Base-by-base conservation (phyloP, 805 yeast species). In the Pichia heedii region DNA sequence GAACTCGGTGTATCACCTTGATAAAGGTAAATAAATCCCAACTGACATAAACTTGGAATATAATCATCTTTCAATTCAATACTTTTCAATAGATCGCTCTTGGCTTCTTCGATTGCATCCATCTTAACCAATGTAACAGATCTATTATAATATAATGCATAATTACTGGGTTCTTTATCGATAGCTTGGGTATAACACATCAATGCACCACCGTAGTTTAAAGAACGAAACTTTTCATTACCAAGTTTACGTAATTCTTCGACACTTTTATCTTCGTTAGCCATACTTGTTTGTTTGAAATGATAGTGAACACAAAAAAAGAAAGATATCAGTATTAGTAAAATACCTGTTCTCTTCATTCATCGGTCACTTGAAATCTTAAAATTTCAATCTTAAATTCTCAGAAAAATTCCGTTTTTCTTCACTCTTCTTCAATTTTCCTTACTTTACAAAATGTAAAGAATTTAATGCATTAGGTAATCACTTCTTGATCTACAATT, bases 51-150 rank as follows among this genome's bases (percentile, higher is more conserved):
- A 15, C 68, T 66, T n/a, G 69, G 65, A 26, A 68, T 59, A 47
- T 60, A 66, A 6, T 54, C 56, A 0, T 68, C 64, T 20, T 60
- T 56, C 1, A 66, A 36, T 12, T 53, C 53, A 6, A 61, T 44
- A 5, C 72, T 62, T 22, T 50, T 60, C 20, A 46, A 26, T 26
- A 67, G 48, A 48, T 69, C 74, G 6, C 45, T 49, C 26, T 62
- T 60, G 1, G 73, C 70, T 33, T 59, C 62, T 2, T 62, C 61
- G 45, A 55, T 55, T 13, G 61, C 48, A 22, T 63, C 66, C 39
- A 66, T 45, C 32, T 61, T 58, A 21, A 66, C 62, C 43, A 60
- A 61, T 11, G 66, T 62, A 2, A 72, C 71, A 3, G 70, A 70
- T 43, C 74, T 54, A 50, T 66, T 67, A 21, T 67, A 63, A 30